phyloP scores from a whole-genome alignment of 257 asterid species.

The Marsdenia floribunda region DNA sequence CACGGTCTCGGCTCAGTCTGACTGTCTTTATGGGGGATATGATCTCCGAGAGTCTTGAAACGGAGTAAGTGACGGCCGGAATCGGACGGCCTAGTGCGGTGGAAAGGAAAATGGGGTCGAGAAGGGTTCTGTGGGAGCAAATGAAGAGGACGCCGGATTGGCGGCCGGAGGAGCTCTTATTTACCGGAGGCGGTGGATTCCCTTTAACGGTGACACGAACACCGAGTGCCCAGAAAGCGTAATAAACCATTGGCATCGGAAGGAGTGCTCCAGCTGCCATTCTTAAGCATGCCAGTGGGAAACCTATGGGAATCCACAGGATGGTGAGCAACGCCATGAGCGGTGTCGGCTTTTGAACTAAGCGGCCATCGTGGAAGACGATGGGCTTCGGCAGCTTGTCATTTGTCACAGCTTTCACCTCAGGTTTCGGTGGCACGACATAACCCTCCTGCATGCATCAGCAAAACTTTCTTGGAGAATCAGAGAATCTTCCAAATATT shows the following conservation, averaged over 20 bases:
- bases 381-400: conserved; percentile 57
- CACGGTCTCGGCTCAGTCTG: conserved; percentile 47
- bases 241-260: conserved; percentile 50
- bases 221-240: conserved; percentile 52
- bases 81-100: conserved; percentile 60
- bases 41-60: conserved; percentile 63
- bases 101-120: conserved; percentile 62
- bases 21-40: conserved; percentile 58
- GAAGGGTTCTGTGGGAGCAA: conserved; percentile 55
- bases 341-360: conserved; percentile 55
- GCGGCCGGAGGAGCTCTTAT: conserved; percentile 13
- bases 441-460: conserved; percentile 40
- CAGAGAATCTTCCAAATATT: background rate
- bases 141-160: conserved; percentile 56
- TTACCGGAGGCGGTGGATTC: conserved; percentile 42
- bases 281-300: conserved; percentile 45
- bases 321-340: conserved; percentile 37
- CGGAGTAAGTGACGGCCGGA: conserved; percentile 64
- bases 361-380: conserved; percentile 61
- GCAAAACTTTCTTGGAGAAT: background rate
- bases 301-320: conserved; percentile 59
- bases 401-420: conserved; percentile 32
- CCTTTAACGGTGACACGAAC: conserved; percentile 54
- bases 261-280: conserved; percentile 56
- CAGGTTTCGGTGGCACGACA: conserved; percentile 48